Base-by-base conservation (phyloP, 768 basidiomycete genomes). In the Hericium erinaceus region DNA sequence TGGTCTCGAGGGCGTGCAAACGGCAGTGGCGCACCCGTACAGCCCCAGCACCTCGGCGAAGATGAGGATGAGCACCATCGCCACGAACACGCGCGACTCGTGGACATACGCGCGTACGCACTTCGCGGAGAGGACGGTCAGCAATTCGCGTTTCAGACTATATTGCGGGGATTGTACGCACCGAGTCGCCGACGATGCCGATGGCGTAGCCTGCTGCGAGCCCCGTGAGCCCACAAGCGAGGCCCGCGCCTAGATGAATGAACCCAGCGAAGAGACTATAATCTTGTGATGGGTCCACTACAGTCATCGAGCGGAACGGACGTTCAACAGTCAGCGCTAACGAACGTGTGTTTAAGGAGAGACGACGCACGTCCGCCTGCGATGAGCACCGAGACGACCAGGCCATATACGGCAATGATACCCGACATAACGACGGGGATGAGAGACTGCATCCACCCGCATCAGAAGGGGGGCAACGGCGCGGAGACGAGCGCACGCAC, bases 351-450 rank as follows among this genome's bases (percentile, higher is more conserved):
- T 22, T 4, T 2, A 26, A 33, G 48, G 18, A 20, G 20, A 1
- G 7, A 52, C 26, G 38, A 85, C 93, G 69, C 70, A 97, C 94
- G 79, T 69, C 84, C 82, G 67, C 83, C 77, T 57, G 90, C 86
- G 70, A 99, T 97, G 68, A 99, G 82, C 57, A 98, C 95, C n/a
- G 94, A 95, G 51, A 99, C 95, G 72, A 99, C 97, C 60, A 99
- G 84, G 67, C 97, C 97, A 74, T 99, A 98, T 65, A 98, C 95
- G 71, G 91, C 95, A 76, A 98, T 97, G 77, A 98, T 98, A 93
- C 95, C 95, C 80, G 95, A 95, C 95, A 98, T 98, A 74, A 99
- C 89, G 71, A 98, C 94, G 49, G 95, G 95, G 54, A 98, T 84
- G 56, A 62, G 58, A 6, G 61, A 58, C 58, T 62, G 39, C 6